These are phyloP conservation scores for Amorphotheca resinae DNA, from an alignment of 495 filamentous ascomycete species.

Conservation along the genomic window DNA sequence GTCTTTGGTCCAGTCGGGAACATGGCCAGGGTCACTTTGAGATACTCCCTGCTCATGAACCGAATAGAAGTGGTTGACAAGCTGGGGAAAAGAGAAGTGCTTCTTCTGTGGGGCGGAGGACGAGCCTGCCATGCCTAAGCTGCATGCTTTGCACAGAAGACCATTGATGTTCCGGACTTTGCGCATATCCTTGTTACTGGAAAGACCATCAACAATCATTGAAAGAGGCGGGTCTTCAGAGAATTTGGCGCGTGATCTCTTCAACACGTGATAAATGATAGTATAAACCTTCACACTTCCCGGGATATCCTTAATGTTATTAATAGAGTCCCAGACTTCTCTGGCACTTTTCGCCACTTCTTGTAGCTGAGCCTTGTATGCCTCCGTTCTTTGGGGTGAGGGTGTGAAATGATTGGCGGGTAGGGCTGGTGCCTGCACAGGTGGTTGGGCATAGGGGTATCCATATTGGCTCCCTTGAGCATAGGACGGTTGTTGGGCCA, in stretches of 20 bases:
- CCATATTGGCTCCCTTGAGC: slow-evolving; percentile 11
- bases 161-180: slow-evolving; percentile 54
- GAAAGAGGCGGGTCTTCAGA: slow-evolving; percentile 39
- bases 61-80: slow-evolving; percentile 57
- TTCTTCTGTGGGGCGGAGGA: slow-evolving; percentile 27
- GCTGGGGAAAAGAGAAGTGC: slow-evolving; percentile 44
- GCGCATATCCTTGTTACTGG: slow-evolving; percentile 49
- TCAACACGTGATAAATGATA: slow-evolving; percentile 47
- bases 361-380: slow-evolving; percentile 42
- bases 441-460: slow-evolving; percentile 21
- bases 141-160: slow-evolving; percentile 51
- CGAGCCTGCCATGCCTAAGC: slow-evolving; percentile 24
- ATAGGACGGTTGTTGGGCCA: slow-evolving; percentile 17
- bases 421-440: slow-evolving; percentile 15
- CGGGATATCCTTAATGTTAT: slow-evolving; percentile 48
- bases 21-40: slow-evolving; percentile 18
- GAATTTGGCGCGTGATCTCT: slow-evolving; percentile 42
- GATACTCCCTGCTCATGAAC: slow-evolving; percentile 33
- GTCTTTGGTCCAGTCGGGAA: slow-evolving; percentile 50
- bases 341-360: slow-evolving; percentile 43
- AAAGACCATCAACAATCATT: slow-evolving; percentile 55
- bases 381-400: slow-evolving; percentile 20
- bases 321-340: slow-evolving; percentile 49
- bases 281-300: slow-evolving; percentile 49
- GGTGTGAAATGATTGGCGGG: slow-evolving; percentile 13